Conservation (phyloP, 768 basidiomycete species). For the Leucosporidium scottii region DNA sequence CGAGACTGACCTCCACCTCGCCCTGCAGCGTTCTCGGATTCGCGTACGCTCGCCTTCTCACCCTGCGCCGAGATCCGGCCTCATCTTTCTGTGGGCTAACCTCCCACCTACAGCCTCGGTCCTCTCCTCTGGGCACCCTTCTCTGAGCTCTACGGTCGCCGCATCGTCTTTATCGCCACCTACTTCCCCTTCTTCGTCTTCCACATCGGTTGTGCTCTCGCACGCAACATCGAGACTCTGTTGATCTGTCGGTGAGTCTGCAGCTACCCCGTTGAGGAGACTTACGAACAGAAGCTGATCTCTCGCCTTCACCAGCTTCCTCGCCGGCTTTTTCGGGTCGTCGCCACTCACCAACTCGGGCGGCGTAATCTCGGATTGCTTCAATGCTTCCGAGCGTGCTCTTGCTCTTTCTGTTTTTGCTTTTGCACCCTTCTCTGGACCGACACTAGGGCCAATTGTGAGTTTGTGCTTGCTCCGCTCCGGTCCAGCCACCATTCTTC, state of each 20-base stretch:
- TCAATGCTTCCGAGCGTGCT: slow-evolving; percentile 18
- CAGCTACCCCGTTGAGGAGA: not conserved
- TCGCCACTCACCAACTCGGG: not conserved
- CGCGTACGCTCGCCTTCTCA: not conserved
- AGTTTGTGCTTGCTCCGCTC: too few species aligned
- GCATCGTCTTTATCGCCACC: slow-evolving; percentile 43
- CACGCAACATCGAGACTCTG: slow-evolving; percentile 55
- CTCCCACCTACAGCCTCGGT: not conserved
- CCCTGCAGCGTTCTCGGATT: not conserved
- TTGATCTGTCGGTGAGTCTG: slow-evolving; percentile 50
- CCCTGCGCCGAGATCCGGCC: too few species aligned
- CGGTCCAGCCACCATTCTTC: too few species aligned
- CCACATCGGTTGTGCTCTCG: slow-evolving; percentile 55
- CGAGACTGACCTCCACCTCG: not conserved
- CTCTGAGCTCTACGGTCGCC: slow-evolving; percentile 43
- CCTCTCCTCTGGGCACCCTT: slow-evolving; percentile 25
- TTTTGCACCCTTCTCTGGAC: slow-evolving; percentile 54
- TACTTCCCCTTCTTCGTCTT: slow-evolving; percentile 48
- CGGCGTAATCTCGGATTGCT: not conserved
- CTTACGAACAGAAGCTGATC: not conserved
- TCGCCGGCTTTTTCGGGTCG: not conserved
- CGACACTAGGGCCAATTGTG: slow-evolving; percentile 6
- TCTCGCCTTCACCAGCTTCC: not conserved
- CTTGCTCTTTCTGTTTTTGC: slow-evolving; percentile 56
- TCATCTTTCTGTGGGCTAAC: not conserved